phyloP scores from a whole-genome alignment of 108 stramenopile species.

The Discostella stelligeroides region DNA sequence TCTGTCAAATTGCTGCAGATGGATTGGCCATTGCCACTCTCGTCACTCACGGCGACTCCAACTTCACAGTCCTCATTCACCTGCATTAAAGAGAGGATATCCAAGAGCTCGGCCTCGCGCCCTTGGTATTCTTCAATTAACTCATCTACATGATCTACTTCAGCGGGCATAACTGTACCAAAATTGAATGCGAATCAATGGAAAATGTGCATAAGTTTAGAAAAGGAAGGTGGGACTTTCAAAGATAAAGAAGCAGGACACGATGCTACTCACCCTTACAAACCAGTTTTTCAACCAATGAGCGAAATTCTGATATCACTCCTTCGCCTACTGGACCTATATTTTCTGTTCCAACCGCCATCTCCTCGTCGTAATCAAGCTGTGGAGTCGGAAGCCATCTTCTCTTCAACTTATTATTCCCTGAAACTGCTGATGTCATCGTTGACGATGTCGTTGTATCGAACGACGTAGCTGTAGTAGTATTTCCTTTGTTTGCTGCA shows the following conservation, averaged over 20 bases:
- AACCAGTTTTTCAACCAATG: conserved; percentile 20
- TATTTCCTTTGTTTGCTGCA: too few relatives aligned
- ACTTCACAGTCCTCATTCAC: conserved; percentile 8
- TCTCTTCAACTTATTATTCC: too few relatives aligned
- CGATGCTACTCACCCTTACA: conserved; percentile 15
- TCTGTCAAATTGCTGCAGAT: conserved; percentile 1
- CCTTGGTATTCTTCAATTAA: conserved; percentile 31
- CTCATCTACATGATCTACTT: conserved; percentile 26
- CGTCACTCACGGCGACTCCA: background rate
- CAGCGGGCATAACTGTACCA: conserved; percentile 21
- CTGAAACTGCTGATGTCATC: too few relatives aligned
- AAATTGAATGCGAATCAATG: background rate
- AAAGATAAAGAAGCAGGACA: background rate
- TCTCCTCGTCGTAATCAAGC: background rate
- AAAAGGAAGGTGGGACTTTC: background rate
- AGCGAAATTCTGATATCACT: conserved; percentile 9
- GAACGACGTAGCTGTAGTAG: too few relatives aligned
- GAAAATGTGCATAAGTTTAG: background rate
- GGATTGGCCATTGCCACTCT: background rate
- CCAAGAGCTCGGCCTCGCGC: conserved; percentile 22
- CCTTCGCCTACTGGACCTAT: background rate
- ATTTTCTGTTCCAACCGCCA: background rate
- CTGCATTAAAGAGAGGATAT: conserved; percentile 28
- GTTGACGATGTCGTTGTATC: too few relatives aligned
- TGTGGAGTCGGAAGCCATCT: too few relatives aligned